phyloP scores from a whole-genome alignment of 768 basidiomycete species.

The Leccinum uliginosum region DNA sequence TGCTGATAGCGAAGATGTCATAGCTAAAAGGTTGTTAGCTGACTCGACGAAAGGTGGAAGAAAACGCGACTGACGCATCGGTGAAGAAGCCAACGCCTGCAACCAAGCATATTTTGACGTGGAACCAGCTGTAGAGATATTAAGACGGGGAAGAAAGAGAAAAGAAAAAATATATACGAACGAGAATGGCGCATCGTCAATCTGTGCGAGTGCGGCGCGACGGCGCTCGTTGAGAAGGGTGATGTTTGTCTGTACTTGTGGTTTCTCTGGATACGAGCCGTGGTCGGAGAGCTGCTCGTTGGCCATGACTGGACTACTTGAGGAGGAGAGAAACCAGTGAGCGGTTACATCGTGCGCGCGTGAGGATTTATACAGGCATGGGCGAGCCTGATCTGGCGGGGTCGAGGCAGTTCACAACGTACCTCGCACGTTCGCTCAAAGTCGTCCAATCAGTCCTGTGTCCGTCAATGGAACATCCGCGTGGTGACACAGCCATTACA shows the following conservation, averaged over 20 bases:
- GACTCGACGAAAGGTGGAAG: not conserved
- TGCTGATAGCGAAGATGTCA: constrained; percentile 89
- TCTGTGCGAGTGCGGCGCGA: constrained; percentile 75
- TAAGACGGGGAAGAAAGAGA: not conserved
- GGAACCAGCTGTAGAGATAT: constrained; percentile 61
- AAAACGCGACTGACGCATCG: constrained; percentile 52
- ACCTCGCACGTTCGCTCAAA: constrained; percentile 28
- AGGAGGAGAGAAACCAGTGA: not conserved
- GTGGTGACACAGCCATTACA: not conserved
- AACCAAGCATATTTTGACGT: constrained; percentile 67
- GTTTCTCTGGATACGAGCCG: constrained; percentile 29
- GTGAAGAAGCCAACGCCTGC: constrained; percentile 91
- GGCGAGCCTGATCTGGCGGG: not conserved
- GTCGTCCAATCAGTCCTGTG: constrained; percentile 5
- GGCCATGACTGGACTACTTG: constrained; percentile 17
- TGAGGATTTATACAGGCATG: constrained; percentile 7
- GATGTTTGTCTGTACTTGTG: constrained; percentile 21
- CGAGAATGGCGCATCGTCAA: constrained; percentile 86
- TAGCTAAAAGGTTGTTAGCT: constrained; percentile 34
- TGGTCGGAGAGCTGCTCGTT: constrained; percentile 27
- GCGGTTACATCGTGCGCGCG: not conserved
- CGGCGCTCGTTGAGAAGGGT: constrained; percentile 62
- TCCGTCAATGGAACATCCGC: no score
- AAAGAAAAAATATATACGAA: constrained; percentile 33
- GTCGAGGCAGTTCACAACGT: constrained; percentile 5